Evolutionary conservation across 805 yeast genomes (phyloP).

Genomic region (Saccharomycopsis capsularis): DNA sequence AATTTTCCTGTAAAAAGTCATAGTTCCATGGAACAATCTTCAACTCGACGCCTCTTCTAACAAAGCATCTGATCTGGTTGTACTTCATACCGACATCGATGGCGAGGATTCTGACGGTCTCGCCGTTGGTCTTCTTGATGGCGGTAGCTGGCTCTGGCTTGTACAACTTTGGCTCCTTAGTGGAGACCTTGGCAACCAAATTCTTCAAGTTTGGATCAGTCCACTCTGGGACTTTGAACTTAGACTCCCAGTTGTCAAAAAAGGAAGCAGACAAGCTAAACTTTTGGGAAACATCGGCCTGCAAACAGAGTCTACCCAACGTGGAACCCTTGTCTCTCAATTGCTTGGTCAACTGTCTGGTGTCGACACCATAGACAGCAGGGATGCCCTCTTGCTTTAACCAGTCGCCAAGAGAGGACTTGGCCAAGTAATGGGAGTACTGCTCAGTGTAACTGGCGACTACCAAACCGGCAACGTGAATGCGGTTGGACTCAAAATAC

Average conservation of each 20-base stretch:
- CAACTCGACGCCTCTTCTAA: constrained; percentile 91
- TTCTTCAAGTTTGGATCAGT: constrained; percentile 87
- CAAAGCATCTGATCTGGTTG: constrained; percentile 96
- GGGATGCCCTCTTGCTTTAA: constrained; percentile 86
- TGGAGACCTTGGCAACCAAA: constrained; percentile 87
- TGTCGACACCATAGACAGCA: constrained; percentile 96
- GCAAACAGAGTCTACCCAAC: constrained; percentile 77
- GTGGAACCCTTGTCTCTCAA: constrained; percentile 91
- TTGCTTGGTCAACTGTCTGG: constrained; percentile 88
- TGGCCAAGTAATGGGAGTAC: constrained; percentile 89
- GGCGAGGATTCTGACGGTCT: constrained; percentile 74
- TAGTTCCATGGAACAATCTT: constrained; percentile 95
- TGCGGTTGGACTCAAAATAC: constrained; percentile 86
- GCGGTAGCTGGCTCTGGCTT: constrained; percentile 54
- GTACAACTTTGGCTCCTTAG: constrained; percentile 67
- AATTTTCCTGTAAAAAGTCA: constrained; percentile 71
- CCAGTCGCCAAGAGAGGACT: constrained; percentile 90
- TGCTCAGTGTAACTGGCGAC: constrained; percentile 97
- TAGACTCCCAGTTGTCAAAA: constrained; percentile 48
- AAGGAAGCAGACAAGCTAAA: constrained; percentile 29
- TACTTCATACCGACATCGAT: constrained; percentile 97
- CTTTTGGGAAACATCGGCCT: constrained; percentile 28
- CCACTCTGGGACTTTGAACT: constrained; percentile 79
- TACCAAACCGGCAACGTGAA: constrained; percentile 94
- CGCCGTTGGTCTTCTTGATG: constrained; percentile 53